phyloP scores from a whole-genome alignment of 768 basidiomycete genomes.

The Boletus eberwhitei region DNA sequence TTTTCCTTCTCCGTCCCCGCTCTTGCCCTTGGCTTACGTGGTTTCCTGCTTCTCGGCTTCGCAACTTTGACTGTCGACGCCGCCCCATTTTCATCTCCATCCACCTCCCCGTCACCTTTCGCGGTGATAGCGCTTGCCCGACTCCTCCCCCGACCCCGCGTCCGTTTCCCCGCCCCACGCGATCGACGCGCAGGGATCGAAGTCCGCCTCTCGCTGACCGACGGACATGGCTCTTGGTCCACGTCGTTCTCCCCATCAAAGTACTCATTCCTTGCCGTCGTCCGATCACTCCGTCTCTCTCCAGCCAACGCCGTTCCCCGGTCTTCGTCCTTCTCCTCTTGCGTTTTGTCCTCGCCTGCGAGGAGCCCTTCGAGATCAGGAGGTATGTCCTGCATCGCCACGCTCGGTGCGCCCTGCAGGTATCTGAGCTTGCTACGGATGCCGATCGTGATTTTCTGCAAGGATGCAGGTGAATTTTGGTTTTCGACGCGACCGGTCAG shows the following conservation, averaged over 20 bases:
- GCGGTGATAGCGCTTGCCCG: conserved; percentile 29
- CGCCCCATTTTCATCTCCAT: conserved; percentile 32
- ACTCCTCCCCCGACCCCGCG: conserved; percentile 31
- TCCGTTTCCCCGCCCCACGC: conserved; percentile 25
- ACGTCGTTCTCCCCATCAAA: conserved; percentile 72
- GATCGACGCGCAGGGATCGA: conserved; percentile 14
- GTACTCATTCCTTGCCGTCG: conserved; percentile 60
- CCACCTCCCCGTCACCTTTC: conserved; percentile 38
- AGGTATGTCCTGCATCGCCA: conserved; percentile 94
- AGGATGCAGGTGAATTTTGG: conserved; percentile 75
- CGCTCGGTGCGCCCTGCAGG: conserved; percentile 93
- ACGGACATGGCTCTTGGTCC: conserved; percentile 45
- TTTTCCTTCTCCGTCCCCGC: conserved; percentile 25
- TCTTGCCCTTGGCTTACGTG: conserved; percentile 24
- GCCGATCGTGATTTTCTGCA: conserved; percentile 84
- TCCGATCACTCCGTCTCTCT: conserved; percentile 48
- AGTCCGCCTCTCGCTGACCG: conserved; percentile 19
- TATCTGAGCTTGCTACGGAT: conserved; percentile 88
- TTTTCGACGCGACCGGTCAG: conserved; percentile 91
- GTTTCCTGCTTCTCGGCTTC: conserved; percentile 33
- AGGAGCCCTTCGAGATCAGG: conserved; percentile 82
- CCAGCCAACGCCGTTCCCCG: conserved; percentile 53
- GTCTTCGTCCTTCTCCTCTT: conserved; percentile 72
- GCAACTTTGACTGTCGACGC: conserved; percentile 25
- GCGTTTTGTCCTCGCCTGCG: conserved; percentile 64